phyloP scores from a whole-genome alignment of 257 asterid species.

The Solanum sejunctum region DNA sequence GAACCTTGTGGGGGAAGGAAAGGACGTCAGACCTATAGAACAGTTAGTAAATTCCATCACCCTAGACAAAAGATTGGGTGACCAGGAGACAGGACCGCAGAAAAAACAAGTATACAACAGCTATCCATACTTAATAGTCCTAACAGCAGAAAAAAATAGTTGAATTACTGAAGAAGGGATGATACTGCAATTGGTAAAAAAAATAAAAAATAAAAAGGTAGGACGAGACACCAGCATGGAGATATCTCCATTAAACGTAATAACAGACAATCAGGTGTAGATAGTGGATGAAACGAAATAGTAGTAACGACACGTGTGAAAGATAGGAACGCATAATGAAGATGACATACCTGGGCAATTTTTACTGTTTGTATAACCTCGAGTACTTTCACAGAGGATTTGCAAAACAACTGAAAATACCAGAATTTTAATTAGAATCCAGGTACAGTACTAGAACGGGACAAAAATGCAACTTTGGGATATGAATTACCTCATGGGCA shows the following conservation, averaged over 20 bases:
- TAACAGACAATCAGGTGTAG: neutral
- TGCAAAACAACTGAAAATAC: conserved; percentile 43
- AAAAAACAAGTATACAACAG: neutral
- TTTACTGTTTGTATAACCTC: conserved; percentile 57
- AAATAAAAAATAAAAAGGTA: neutral
- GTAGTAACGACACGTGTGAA: neutral
- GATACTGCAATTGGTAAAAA: neutral
- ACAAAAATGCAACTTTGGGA: neutral
- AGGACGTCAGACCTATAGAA: neutral
- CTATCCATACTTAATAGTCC: neutral
- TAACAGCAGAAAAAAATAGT: neutral
- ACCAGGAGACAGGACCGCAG: neutral
- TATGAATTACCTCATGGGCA: conserved; percentile 49
- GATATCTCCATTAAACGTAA: neutral
- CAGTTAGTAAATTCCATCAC: neutral
- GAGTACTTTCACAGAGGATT: conserved; percentile 50
- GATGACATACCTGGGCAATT: conserved; percentile 63
- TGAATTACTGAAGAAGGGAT: neutral
- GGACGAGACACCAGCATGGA: neutral
- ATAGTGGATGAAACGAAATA: neutral
- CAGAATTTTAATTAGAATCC: conserved; percentile 13
- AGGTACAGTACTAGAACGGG: neutral
- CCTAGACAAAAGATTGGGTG: neutral
- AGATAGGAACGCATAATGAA: neutral
- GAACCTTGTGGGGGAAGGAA: neutral